Conservation (phyloP, 345 rosid genomes). For the Camelina hispida region DNA sequence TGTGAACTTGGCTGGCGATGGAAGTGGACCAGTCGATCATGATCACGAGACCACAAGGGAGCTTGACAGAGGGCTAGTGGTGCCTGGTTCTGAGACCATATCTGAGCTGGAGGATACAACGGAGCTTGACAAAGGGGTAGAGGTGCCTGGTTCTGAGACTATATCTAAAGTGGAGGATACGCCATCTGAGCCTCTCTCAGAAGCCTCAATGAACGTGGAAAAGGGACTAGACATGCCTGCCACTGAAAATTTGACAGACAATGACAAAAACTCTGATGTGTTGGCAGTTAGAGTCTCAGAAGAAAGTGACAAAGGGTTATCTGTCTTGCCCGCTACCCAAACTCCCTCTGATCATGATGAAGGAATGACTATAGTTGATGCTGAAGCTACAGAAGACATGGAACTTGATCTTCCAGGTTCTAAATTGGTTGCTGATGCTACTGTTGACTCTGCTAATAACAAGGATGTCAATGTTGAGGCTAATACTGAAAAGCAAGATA, state of each 20-base stretch:
- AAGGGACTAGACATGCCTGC: conserved; percentile 30
- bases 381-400: conserved; percentile 38
- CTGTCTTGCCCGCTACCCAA: conserved; percentile 38
- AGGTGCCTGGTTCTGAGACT: no score
- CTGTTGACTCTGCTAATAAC: conserved; percentile 24
- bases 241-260: conserved; percentile 28
- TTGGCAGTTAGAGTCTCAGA: conserved; percentile 34
- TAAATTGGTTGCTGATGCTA: conserved; percentile 36
- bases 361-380: conserved; percentile 31
- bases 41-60: conserved; percentile 27
- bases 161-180: no score
- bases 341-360: conserved; percentile 32
- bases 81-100: conserved; percentile 39
- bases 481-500: conserved; percentile 40
- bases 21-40: conserved; percentile 23
- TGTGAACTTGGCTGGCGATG: conserved; percentile 28
- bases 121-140: no score
- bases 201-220: conserved; percentile 26
- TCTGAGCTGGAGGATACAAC: conserved; percentile 7
- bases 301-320: conserved; percentile 23
- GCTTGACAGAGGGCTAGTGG: conserved; percentile 14
- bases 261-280: conserved; percentile 38
- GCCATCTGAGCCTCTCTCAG: conserved; percentile 32
- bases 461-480: conserved; percentile 40
- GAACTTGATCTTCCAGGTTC: conserved; percentile 36